A percentile compares a stretch with the other conserved stretches of the same genome.
Evolutionary conservation across 2,329 filamentous ascomycete species (phyloP).

Genomic region (Xylariaceae sp.): DNA sequence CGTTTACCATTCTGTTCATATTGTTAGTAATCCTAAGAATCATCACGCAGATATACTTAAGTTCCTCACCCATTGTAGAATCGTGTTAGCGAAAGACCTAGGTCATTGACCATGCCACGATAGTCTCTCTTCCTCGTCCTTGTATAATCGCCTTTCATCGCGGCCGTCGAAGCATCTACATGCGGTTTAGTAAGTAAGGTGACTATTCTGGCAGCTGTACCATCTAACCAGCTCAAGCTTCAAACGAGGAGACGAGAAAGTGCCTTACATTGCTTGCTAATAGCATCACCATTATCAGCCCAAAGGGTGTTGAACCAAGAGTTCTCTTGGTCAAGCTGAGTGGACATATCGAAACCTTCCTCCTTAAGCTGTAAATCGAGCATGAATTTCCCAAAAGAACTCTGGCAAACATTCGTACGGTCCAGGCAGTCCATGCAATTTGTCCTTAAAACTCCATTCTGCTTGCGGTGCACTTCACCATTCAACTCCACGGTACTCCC

Average conservation of each 20-base stretch:
- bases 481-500: constrained; percentile 71
- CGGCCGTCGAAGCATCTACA: constrained; percentile 82
- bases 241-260: neutral
- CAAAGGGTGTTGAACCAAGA: constrained; percentile 96
- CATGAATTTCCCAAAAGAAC: constrained; percentile 83
- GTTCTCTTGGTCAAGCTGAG: constrained; percentile 78
- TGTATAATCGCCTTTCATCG: constrained; percentile 96
- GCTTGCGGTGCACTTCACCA: constrained; percentile 54
- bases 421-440: constrained; percentile 99
- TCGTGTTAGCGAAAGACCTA: constrained; percentile 84
- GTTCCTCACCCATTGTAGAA: constrained; percentile 68
- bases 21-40: constrained; percentile 10
- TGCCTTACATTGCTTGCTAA: constrained; percentile 77
- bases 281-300: constrained; percentile 97
- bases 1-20: constrained; percentile 82
- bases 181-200: constrained; percentile 3
- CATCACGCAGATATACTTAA: neutral
- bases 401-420: constrained; percentile 94
- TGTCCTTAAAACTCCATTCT: constrained; percentile 83
- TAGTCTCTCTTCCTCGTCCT: constrained; percentile 90
- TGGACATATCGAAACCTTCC: constrained; percentile 77
- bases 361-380: constrained; percentile 79
- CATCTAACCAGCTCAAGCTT: neutral
- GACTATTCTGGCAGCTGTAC: neutral
- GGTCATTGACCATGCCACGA: constrained; percentile 87